Evolutionary conservation across 164 flowering plant species (phyloP), one percentile per base, ranked within the genome.

Genomic region (Litsea cubeba): DNA sequence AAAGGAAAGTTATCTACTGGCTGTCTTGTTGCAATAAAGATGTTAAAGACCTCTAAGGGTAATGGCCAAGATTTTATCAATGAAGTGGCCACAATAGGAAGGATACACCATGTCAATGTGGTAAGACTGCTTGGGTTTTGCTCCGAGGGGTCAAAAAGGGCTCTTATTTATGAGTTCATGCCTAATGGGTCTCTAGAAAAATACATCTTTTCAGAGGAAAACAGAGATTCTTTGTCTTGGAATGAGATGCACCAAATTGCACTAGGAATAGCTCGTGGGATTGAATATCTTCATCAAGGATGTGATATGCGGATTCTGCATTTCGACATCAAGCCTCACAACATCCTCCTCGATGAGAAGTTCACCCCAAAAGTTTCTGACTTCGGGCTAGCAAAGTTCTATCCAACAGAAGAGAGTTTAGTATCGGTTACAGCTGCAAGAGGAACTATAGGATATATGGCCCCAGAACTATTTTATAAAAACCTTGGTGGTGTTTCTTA

Each of bases 101-200:
- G 76, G 65, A 66, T 65, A 54, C 76, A 74, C 28, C 76, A 75
- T 62, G 72, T 69, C 5, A 75, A 69, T 46, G 57, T 75, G 24
- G 72, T 74, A 7, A 28, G 51, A 28, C 71, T 74, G 5, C n/a
- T 74, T 68, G 76, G 76, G 1, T 74, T 74, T 49, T 74, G 76
- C 7, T 50, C 66, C 0, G 76, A 74, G 50, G 71, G 76, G 28
- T 28, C 71, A 0, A 74, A 74, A 54, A n/a, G 71, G 18, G 76
- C 76, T 51, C 76, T 74, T n/a, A 49, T 74, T 12, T 74, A 74
- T 40, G 76, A 74, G 20, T 74, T n/a, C 66, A 74, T 74, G 76
- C 76, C 76, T 12, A 74, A 74, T 58, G 76, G 71, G 4, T 74
- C 76, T 28, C 28, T 68, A 28, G 71, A 74, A 8, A 74, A 74